Conservation (phyloP, 768 basidiomycete species). For the Amanita rubescens region DNA sequence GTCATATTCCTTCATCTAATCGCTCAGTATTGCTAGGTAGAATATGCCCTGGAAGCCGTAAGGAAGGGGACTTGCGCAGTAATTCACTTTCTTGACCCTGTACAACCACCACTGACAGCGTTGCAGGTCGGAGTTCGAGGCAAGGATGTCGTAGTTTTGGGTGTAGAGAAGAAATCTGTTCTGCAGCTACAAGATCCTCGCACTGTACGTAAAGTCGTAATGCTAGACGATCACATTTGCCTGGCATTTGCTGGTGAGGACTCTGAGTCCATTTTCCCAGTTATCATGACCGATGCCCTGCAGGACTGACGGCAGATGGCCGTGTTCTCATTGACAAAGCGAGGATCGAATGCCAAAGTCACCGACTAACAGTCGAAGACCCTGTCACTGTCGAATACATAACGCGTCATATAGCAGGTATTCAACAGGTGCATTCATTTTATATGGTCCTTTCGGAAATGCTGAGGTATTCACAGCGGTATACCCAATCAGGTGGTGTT, state of each 20-base stretch:
- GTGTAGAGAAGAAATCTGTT: constrained; percentile 98
- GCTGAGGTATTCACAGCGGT: constrained; percentile 46
- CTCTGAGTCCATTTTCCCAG: neutral
- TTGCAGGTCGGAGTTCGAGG: constrained; percentile 90
- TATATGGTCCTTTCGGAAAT: neutral
- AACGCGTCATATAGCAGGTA: constrained; percentile 95
- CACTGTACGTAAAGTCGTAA: constrained; percentile 95
- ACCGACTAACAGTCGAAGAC: constrained; percentile 95
- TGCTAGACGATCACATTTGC: constrained; percentile 97
- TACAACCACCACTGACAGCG: neutral
- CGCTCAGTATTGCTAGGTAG: constrained; percentile 54
- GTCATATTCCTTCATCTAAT: constrained; percentile 6
- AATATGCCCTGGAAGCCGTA: constrained; percentile 98
- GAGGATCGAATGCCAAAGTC: constrained; percentile 94
- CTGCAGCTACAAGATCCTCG: constrained; percentile 97
- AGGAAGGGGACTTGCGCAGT: constrained; percentile 97
- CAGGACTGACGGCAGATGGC: constrained; percentile 95
- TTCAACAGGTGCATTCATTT: constrained; percentile 71
- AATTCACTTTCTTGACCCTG: constrained; percentile 18
- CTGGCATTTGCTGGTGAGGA: constrained; percentile 88
- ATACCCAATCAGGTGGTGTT: constrained; percentile 98
- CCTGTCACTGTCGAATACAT: constrained; percentile 98
- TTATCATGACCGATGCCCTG: constrained; percentile 5
- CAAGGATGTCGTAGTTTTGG: constrained; percentile 89
- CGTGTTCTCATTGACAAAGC: constrained; percentile 98